Evolutionary conservation across 2,329 filamentous ascomycete genomes (phyloP), one percentile per base, ranked within the genome.

Genomic region (Colletotrichum sp.): DNA sequence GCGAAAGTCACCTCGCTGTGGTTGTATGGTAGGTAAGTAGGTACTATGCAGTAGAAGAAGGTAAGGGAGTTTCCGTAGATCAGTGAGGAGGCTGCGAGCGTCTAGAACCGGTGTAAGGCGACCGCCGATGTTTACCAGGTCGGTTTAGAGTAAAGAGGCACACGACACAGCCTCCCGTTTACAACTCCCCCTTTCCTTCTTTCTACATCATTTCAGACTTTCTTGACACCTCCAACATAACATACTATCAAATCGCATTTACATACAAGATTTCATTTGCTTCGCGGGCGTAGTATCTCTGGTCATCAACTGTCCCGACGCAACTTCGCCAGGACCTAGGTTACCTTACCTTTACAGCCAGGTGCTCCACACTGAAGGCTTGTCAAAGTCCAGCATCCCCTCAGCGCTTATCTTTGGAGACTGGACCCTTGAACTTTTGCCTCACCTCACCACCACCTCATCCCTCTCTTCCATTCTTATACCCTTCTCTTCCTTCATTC

Each of bases 391-490:
- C 34, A 75, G 69, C 69, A 65, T 74, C 59, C 70, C 74, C 71
- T 69, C 74, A 74, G 74, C 57, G 73, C 74, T 76, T 76, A 76
- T 76, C 74, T 76, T 13, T 69, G 49, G 71, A 64, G 69, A 71
- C 72, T 69, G 65, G 70, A 74, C 71, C 70, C 74, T 74, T 52
- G 63, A 64, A 32, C 61, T 74, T 69, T 76, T 65, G 57, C 65
- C 34, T 74, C 64, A 39, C 44, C 44, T 52, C 39, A 22, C 39
- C 39, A 44, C 36, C 36, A 44, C 36, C n/a, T 65, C 72, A 30
- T n/a, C 29, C 49, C 63, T 49, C 39, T 72, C 30, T 34, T 61
- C 13, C 34, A 52, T 61, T 72, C 52, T 67, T 52, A 72, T 75
- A 72, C 25, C 36, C 34, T 44, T 36, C 49, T 71, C 32, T 39